Percentiles rank a stretch among this genome's conserved stretches.
Conservation (phyloP, 257 asterid genomes). For the Lantana camara region DNA sequence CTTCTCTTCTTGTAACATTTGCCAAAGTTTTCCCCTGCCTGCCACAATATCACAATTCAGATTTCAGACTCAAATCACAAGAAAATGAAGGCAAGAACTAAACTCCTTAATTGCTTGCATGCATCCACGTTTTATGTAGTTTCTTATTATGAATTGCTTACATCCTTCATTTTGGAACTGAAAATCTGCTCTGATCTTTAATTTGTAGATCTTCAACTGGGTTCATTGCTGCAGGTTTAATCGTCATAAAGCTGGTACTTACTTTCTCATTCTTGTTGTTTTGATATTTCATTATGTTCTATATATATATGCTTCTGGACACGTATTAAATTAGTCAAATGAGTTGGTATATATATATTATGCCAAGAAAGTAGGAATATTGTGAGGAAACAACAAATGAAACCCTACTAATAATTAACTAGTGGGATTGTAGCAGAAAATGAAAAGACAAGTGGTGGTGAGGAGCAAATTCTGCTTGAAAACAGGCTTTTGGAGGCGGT, state of each 20-base stretch:
- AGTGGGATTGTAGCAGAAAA: slow-evolving; percentile 25
- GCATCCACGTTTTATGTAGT: neutral
- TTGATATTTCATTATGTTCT: neutral
- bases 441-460: slow-evolving; percentile 28
- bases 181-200: no score
- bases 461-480: slow-evolving; percentile 24
- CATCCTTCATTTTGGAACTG: no score
- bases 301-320: neutral
- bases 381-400: no score
- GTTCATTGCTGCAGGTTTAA: slow-evolving; percentile 48
- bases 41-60: slow-evolving; percentile 34
- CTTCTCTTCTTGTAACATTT: slow-evolving; percentile 8
- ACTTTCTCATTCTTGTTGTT: neutral
- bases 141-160: no score
- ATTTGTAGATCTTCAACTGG: slow-evolving; percentile 78
- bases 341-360: no score
- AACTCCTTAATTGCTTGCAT: neutral
- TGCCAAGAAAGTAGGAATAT: no score
- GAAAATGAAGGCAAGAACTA: slow-evolving; percentile 51
- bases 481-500: slow-evolving; percentile 28
- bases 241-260: slow-evolving; percentile 41
- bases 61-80: slow-evolving; percentile 3
- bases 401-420: no score
- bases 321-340: no score
- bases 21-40: neutral